phyloP scores from a whole-genome alignment of 208 protist genomes.

The Vickermania ingenoplastis region DNA sequence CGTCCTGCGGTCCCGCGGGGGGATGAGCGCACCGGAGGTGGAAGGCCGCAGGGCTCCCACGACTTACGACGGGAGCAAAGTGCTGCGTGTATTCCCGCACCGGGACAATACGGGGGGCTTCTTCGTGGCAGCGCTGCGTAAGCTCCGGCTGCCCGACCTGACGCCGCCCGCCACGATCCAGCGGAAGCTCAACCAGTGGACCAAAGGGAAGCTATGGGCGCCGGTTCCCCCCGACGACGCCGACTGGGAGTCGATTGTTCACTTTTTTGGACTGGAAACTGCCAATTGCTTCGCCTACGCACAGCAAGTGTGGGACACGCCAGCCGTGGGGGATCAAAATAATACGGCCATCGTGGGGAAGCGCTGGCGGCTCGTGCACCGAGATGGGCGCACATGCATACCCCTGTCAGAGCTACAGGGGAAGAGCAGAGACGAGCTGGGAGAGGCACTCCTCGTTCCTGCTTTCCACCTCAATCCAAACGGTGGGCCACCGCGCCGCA shows the following conservation, averaged over 20 bases:
- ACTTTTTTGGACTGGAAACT: constrained; percentile 69
- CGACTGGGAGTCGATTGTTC: constrained; percentile 58
- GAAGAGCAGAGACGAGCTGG: constrained; percentile 7
- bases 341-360: neutral
- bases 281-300: constrained; percentile 18
- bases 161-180: constrained; percentile 24
- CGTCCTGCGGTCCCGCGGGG: constrained; percentile 44
- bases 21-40: constrained; percentile 34
- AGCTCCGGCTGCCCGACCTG: constrained; percentile 34
- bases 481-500: constrained; percentile 55
- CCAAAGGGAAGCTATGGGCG: constrained; percentile 70
- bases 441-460: constrained; percentile 42
- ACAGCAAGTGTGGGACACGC: neutral
- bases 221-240: constrained; percentile 50
- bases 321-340: neutral
- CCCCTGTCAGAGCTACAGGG: neutral
- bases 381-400: neutral
- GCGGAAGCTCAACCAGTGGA: constrained; percentile 85
- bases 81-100: constrained; percentile 81
- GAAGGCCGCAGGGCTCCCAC: constrained; percentile 13
- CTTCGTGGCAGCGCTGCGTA: constrained; percentile 84
- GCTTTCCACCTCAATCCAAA: constrained; percentile 83
- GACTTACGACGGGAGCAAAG: constrained; percentile 58
- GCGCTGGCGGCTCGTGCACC: neutral
- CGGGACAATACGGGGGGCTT: constrained; percentile 86